Percentiles rank a stretch among this genome's conserved stretches.
These are phyloP conservation scores for Ophiostoma quercus DNA, from an alignment of 2,329 filamentous ascomycete species.

Conservation along the genomic window DNA sequence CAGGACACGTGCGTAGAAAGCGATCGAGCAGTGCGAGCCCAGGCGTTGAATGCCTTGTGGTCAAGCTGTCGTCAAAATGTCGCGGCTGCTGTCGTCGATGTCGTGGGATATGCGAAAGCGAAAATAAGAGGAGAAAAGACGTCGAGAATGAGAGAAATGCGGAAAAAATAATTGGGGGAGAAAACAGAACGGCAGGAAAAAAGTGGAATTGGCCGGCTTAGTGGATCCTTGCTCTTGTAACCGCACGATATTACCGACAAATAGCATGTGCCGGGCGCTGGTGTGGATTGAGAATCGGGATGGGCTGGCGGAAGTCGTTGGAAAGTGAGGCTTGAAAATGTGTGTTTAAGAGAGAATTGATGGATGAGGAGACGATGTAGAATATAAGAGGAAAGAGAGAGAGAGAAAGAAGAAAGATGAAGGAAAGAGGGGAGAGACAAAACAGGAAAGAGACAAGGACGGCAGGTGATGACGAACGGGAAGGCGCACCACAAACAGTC, in stretches of 20 bases:
- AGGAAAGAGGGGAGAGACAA: not conserved
- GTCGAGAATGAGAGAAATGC: slow-evolving; percentile 7
- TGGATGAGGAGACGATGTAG: not conserved
- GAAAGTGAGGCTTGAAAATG: slow-evolving; percentile 8
- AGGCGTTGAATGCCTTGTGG: slow-evolving; percentile 17
- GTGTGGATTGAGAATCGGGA: not conserved
- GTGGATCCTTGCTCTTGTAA: slow-evolving; percentile 12
- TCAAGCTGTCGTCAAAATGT: slow-evolving; percentile 10
- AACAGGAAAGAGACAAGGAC: slow-evolving; percentile 17
- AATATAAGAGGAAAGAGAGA: not conserved
- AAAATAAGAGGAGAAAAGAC: slow-evolving; percentile 4
- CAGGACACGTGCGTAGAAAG: not conserved
- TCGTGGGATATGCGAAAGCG: slow-evolving; percentile 3
- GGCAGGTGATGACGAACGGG: slow-evolving; percentile 15
- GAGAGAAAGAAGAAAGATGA: not conserved
- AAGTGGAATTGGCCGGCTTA: slow-evolving; percentile 20
- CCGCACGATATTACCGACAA: slow-evolving; percentile 20
- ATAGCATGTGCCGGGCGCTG: slow-evolving; percentile 3
- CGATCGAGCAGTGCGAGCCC: slow-evolving; percentile 4
- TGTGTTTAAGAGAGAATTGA: not conserved
- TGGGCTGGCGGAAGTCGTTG: not conserved
- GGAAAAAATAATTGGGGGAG: slow-evolving; percentile 21
- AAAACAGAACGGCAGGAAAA: slow-evolving; percentile 20
- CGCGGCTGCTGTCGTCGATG: slow-evolving; percentile 5
- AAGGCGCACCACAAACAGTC: slow-evolving; percentile 19